phyloP scores from a whole-genome alignment of 768 basidiomycete species.

The Hypsizygus marmoreus region DNA sequence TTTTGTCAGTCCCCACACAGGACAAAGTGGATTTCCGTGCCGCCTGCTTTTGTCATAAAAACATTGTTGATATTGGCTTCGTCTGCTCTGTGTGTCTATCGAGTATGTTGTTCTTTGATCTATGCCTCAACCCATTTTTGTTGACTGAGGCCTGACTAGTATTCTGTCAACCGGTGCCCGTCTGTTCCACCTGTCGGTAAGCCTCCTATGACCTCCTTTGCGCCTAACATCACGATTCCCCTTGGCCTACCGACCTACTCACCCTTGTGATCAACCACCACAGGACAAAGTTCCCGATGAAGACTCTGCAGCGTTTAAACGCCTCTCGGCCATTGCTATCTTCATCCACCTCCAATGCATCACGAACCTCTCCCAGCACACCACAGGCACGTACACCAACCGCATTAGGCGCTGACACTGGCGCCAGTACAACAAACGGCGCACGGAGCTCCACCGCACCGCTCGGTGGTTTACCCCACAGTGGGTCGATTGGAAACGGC shows the following conservation, averaged over 20 bases:
- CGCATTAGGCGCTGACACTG: constrained; percentile 5
- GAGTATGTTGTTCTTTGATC: constrained; percentile 57
- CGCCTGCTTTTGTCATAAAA: constrained; percentile 98
- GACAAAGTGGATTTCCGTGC: constrained; percentile 97
- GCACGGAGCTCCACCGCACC: not conserved
- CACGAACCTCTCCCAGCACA: constrained; percentile 34
- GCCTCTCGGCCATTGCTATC: constrained; percentile 45
- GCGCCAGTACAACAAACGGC: constrained; percentile 22
- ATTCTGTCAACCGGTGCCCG: constrained; percentile 91
- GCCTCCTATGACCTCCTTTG: constrained; percentile 26
- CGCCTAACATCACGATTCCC: too few species aligned
- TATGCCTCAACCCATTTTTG: not conserved
- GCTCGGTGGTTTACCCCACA: constrained; percentile 16
- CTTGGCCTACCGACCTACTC: constrained; percentile 5
- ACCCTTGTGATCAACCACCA: constrained; percentile 6
- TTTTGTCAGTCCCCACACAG: constrained; percentile 85
- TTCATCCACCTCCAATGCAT: constrained; percentile 21
- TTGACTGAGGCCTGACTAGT: constrained; percentile 48
- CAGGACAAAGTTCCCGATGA: constrained; percentile 95
- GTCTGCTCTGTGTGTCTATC: constrained; percentile 99
- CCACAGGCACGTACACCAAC: constrained; percentile 30
- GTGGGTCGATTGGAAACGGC: constrained; percentile 18
- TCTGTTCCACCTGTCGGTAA: constrained; percentile 92
- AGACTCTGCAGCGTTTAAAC: constrained; percentile 83
- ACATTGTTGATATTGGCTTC: constrained; percentile 94